A percentile compares a stretch with the other conserved stretches of the same genome.
Evolutionary conservation across 495 filamentous ascomycete genomes (phyloP).

Genomic region (Aspergillus panamensis): DNA sequence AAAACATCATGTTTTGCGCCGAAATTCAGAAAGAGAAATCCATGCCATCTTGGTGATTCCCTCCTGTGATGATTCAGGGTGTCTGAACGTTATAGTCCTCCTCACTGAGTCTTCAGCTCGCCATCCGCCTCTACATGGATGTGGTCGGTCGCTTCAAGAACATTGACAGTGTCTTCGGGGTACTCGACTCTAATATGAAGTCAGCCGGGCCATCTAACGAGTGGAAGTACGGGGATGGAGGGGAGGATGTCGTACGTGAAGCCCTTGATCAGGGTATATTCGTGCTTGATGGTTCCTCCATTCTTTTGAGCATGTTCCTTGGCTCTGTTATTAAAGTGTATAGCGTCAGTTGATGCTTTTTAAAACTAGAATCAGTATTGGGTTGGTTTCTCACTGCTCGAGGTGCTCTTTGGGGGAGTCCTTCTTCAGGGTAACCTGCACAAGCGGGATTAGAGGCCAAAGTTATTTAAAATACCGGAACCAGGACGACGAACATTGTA

Average conservation of each 20-base stretch:
- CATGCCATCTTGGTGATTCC: conserved; percentile 1
- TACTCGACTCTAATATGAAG: conserved; percentile 61
- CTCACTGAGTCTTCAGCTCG: conserved; percentile 66
- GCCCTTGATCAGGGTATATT: conserved; percentile 82
- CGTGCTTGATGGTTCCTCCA: conserved; percentile 77
- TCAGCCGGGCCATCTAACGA: conserved; percentile 14
- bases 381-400: conserved; percentile 48
- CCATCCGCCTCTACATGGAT: conserved; percentile 74
- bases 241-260: conserved; percentile 66
- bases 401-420: conserved; percentile 58
- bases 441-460: conserved; percentile 3
- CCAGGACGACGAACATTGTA: conserved; percentile 57
- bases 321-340: conserved; percentile 46
- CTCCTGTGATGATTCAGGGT: not conserved
- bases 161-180: conserved; percentile 58
- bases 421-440: conserved; percentile 75
- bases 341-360: conserved; percentile 4
- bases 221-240: not conserved
- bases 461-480: not conserved
- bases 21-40: not conserved
- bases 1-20: not conserved
- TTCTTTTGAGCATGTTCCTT: conserved; percentile 66
- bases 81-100: not conserved
- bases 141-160: conserved; percentile 61
- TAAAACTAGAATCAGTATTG: not conserved